phyloP scores from a whole-genome alignment of 2,329 filamentous ascomycete species.

The Peltaster fructicola region DNA sequence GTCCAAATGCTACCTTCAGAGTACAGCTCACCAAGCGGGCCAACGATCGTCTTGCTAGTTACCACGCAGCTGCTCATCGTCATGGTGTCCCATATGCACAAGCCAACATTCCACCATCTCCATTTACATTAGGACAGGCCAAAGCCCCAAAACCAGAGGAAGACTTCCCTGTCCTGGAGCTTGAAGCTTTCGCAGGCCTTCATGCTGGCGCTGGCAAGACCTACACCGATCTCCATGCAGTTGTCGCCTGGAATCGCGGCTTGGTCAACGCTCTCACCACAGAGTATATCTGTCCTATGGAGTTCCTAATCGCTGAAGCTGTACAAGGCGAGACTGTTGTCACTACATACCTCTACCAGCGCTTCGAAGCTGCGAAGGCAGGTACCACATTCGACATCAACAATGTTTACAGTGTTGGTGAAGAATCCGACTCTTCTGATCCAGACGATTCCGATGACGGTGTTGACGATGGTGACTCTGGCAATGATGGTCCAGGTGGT shows the following conservation, averaged over 20 bases:
- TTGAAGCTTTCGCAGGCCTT: slow-evolving; percentile 8
- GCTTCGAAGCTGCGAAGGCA: too few relatives aligned
- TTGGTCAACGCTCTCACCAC: slow-evolving; percentile 7
- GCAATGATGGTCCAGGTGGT: too few relatives aligned
- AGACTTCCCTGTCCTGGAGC: slow-evolving; percentile 7
- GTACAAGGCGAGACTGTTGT: slow-evolving; percentile 8
- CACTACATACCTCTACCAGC: too few relatives aligned
- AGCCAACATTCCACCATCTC: slow-evolving; percentile 4
- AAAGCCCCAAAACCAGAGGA: slow-evolving; percentile 8
- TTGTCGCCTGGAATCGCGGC: slow-evolving; percentile 11
- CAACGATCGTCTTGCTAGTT: slow-evolving; percentile 9
- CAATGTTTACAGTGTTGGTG: too few relatives aligned
- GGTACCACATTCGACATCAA: too few relatives aligned
- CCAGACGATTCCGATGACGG: too few relatives aligned
- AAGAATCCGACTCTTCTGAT: too few relatives aligned
- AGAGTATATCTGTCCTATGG: slow-evolving; percentile 13
- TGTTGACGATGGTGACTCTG: too few relatives aligned
- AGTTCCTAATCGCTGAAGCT: slow-evolving; percentile 14
- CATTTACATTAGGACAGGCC: slow-evolving; percentile 6
- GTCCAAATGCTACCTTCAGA: slow-evolving; percentile 14
- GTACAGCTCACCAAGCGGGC: slow-evolving; percentile 13
- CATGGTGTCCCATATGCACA: slow-evolving; percentile 7
- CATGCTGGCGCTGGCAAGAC: slow-evolving; percentile 5
- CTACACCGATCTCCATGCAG: slow-evolving; percentile 10
- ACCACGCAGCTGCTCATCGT: slow-evolving; percentile 8